phyloP scores from a whole-genome alignment of 345 rosid genomes.

The Eucalyptus curtisii region DNA sequence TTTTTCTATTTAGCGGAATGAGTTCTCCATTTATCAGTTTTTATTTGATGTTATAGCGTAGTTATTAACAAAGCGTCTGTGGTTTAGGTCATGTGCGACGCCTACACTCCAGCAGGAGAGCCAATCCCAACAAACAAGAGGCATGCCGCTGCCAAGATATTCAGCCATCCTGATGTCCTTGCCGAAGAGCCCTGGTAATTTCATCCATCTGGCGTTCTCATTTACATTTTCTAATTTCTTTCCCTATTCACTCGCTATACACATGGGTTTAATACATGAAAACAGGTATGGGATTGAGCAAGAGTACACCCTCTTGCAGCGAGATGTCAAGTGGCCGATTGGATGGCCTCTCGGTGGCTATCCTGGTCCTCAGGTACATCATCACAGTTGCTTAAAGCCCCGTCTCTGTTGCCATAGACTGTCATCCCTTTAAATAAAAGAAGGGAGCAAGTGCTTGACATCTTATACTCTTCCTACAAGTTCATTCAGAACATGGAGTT shows the following conservation, averaged over 20 bases:
- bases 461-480: neutral
- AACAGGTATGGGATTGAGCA: constrained; percentile 77
- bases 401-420: neutral
- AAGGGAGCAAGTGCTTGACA: neutral
- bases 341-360: constrained; percentile 91
- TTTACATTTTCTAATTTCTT: neutral
- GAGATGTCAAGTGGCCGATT: constrained; percentile 81
- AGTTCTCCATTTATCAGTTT: neutral
- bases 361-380: constrained; percentile 81
- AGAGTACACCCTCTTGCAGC: constrained; percentile 83
- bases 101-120: constrained; percentile 86
- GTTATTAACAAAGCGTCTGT: neutral
- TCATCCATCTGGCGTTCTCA: neutral
- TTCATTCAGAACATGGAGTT: neutral
- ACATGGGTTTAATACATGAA: neutral
- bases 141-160: constrained; percentile 54
- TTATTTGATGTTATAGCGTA: neutral
- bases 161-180: constrained; percentile 51
- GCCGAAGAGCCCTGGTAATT: constrained; percentile 67
- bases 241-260: neutral
- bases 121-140: constrained; percentile 89
- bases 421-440: neutral
- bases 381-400: neutral
- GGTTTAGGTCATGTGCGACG: constrained; percentile 81
- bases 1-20: neutral